Conservation (phyloP, 2,329 filamentous ascomycete species). For the Didymella pomorum region DNA sequence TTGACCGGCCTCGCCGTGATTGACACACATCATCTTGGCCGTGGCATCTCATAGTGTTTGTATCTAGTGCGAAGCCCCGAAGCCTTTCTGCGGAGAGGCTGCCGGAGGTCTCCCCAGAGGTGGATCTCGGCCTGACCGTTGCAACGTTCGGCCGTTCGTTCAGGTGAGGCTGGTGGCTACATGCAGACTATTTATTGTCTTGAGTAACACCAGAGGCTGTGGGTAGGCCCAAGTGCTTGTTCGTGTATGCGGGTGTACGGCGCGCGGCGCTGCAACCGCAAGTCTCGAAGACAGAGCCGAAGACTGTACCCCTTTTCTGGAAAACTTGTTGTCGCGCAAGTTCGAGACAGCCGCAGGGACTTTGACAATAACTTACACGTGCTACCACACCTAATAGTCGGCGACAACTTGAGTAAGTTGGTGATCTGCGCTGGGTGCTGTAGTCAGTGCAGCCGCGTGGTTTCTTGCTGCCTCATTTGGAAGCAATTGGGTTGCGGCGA, state of each 20-base stretch:
- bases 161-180: constrained; percentile 7
- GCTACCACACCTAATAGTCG: constrained; percentile 1
- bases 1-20: background rate
- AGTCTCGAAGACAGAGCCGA: constrained; percentile 2
- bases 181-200: background rate
- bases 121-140: background rate
- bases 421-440: constrained; percentile 6
- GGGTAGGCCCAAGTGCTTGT: background rate
- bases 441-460: constrained; percentile 3
- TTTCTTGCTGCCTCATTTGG: constrained; percentile 7
- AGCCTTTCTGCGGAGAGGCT: background rate
- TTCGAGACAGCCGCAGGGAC: constrained; percentile 3
- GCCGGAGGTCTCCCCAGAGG: background rate
- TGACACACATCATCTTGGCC: background rate
- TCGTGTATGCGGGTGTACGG: constrained; percentile 10
- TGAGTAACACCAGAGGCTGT: background rate
- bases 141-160: background rate
- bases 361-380: constrained; percentile 1
- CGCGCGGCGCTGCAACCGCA: background rate
- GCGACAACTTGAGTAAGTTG: constrained; percentile 13
- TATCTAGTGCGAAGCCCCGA: background rate
- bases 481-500: constrained; percentile 3
- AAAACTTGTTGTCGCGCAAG: constrained; percentile 1
- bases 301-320: constrained; percentile 4
- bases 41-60: background rate